phyloP scores from a whole-genome alignment of 345 rosid species.

The Salix purpurea region DNA sequence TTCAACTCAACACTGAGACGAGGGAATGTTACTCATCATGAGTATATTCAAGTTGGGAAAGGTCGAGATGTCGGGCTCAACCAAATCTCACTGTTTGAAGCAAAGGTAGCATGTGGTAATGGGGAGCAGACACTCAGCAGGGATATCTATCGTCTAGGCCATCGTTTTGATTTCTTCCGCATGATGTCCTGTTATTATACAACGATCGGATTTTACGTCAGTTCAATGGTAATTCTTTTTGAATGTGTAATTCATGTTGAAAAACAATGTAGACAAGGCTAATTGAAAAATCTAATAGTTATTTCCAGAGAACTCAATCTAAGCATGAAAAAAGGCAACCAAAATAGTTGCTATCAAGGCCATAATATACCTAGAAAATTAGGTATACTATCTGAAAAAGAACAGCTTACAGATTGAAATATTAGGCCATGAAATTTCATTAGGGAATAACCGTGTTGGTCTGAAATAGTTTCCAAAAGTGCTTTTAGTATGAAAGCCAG shows the following conservation, averaged over 20 bases:
- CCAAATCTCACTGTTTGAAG: slow-evolving; percentile 96
- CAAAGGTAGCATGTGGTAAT: slow-evolving; percentile 96
- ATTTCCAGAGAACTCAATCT: not conserved
- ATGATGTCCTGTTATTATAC: slow-evolving; percentile 90
- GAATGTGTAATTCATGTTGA: slow-evolving; percentile 4
- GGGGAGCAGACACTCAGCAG: slow-evolving; percentile 94
- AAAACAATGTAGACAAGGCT: not conserved
- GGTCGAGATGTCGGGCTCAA: slow-evolving; percentile 98
- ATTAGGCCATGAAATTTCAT: not conserved
- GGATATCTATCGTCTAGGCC: slow-evolving; percentile 90
- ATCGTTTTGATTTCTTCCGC: slow-evolving; percentile 95
- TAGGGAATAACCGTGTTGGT: not conserved
- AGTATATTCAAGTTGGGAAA: slow-evolving; percentile 98
- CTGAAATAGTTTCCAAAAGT: not conserved
- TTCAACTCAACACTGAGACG: slow-evolving; percentile 88
- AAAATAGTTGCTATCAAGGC: not conserved
- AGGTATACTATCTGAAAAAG: not conserved
- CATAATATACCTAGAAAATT: not conserved
- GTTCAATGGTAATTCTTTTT: slow-evolving; percentile 70
- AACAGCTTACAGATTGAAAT: not conserved
- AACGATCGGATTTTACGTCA: slow-evolving; percentile 79
- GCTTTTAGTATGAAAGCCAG: not conserved
- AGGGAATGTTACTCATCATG: slow-evolving; percentile 96
- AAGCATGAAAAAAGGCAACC: not conserved
- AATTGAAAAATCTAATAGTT: not conserved